Evolutionary conservation across 495 filamentous ascomycete genomes (phyloP), one percentile per base, ranked within the genome.

Genomic region (Aspergillus coremiiformis): DNA sequence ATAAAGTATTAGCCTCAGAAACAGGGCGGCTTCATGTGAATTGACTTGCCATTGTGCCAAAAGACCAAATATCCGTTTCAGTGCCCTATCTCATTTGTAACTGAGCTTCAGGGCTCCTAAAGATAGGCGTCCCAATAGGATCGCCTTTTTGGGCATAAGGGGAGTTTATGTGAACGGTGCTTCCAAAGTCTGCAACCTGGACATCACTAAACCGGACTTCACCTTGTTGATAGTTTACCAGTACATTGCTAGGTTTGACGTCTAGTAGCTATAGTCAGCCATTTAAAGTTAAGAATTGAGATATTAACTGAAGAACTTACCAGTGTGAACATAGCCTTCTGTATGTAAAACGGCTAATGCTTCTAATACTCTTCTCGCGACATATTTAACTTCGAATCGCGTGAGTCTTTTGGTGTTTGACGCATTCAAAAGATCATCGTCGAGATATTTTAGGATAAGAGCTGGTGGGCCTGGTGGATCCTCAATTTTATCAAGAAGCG

Each of bases 1-100:
- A 24, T 29, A 54, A 55, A 47, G 33, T 49, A 50, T 37, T 29
- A 27, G 41, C 11, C 6, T 35, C 37, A 49, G 11, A 12, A 7
- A 24, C 3, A 11, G 33, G 22, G n/a, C 43, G 17, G 55, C 4
- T 45, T 43, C 35, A 44, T 27, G 47, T 35, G 23, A 23, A 49
- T 27, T 27, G 24, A 58, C 62, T 61, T 63, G 56, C 64, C 22
- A 63, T 65, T 42, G 58, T 61, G 24, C 71, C 67, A 55, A 74
- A 67, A 30, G 70, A 73, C 73, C 70, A 78, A 49, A 75, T 73
- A 49, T 76, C 73, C 5, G 71, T 72, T 23, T 58, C 26, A 47
- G 70, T 66, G 20, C 53, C 58, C 70, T 59, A 74, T 20, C 32
- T 45, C n/a, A 71, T 59, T 37, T 61, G 57, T 4, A 72, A 49